These are phyloP conservation scores for Podospora anserina DNA, from an alignment of 495 filamentous ascomycete genomes.

Conservation along the genomic window DNA sequence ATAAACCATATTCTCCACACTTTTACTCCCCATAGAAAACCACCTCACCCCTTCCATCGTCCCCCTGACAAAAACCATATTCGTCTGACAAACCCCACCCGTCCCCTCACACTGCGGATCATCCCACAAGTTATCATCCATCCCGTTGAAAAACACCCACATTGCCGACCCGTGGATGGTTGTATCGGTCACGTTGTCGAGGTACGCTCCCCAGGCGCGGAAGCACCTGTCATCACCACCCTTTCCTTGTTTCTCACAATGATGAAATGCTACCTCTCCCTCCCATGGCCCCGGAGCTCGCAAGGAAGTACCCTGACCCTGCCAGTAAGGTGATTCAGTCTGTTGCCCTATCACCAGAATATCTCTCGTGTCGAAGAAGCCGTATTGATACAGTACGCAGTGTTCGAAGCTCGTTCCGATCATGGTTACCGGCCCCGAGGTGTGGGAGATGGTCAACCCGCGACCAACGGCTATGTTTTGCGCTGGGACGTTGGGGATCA, in stretches of 20 bases:
- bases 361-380: conserved; percentile 58
- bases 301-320: conserved; percentile 55
- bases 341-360: conserved; percentile 67
- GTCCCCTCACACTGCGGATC: conserved; percentile 20
- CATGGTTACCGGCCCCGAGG: conserved; percentile 47
- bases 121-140: conserved; percentile 24
- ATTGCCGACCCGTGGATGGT: conserved; percentile 50
- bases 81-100: conserved; percentile 42
- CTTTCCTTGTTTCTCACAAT: conserved; percentile 20
- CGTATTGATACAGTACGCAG: conserved; percentile 70
- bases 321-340: conserved; percentile 72
- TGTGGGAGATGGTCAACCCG: conserved; percentile 47
- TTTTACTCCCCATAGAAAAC: conserved; percentile 46
- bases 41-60: conserved; percentile 32
- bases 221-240: conserved; percentile 35
- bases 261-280: conserved; percentile 15
- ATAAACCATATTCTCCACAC: conserved; percentile 43
- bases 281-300: conserved; percentile 29
- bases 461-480: conserved; percentile 51
- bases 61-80: conserved; percentile 39
- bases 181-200: conserved; percentile 36
- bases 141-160: conserved; percentile 53
- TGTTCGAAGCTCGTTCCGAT: conserved; percentile 72
- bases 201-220: conserved; percentile 41
- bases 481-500: conserved; percentile 18